These are phyloP conservation scores for Sphagnum fallax DNA, from an alignment of 228 moss, liverwort and hornwort species.

Conservation along the genomic window DNA sequence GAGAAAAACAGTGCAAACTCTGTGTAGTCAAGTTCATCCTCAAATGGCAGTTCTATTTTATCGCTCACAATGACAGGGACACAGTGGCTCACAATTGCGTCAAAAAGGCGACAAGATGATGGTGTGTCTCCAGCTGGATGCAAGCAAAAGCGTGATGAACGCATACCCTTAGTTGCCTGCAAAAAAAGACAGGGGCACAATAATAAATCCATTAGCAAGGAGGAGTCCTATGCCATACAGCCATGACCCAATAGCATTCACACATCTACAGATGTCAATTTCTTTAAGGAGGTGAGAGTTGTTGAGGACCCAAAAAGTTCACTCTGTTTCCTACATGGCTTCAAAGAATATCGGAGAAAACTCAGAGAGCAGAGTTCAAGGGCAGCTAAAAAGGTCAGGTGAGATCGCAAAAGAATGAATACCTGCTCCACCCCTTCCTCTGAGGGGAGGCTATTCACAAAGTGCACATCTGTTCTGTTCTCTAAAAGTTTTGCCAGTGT, in stretches of 20 bases:
- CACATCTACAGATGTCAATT: too few relatives aligned
- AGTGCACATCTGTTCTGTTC: conserved; percentile 55
- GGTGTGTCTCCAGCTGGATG: conserved; percentile 95
- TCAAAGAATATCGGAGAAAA: too few relatives aligned
- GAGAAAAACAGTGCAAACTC: conserved; percentile 65
- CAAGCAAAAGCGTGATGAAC: conserved; percentile 59
- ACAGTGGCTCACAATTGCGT: conserved; percentile 83
- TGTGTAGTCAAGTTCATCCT: conserved; percentile 64
- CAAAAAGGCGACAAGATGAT: conserved; percentile 86
- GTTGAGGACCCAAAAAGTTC: too few relatives aligned
- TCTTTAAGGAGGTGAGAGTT: too few relatives aligned
- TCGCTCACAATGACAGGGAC: conserved; percentile 84
- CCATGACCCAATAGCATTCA: too few relatives aligned
- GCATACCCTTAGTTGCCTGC: conserved; percentile 70
- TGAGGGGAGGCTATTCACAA: conserved; percentile 30
- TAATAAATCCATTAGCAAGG: too few relatives aligned
- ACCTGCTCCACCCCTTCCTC: conserved; percentile 32
- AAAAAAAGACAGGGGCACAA: neutral
- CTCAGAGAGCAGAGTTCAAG: too few relatives aligned
- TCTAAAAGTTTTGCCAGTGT: conserved; percentile 43
- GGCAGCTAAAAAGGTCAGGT: too few relatives aligned
- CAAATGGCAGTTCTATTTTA: conserved; percentile 82
- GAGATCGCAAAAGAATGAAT: neutral
- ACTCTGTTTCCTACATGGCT: too few relatives aligned
- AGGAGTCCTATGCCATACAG: too few relatives aligned